Evolutionary conservation across 108 stramenopile genomes (phyloP).

Genomic region (Mediolabrus comicus): DNA sequence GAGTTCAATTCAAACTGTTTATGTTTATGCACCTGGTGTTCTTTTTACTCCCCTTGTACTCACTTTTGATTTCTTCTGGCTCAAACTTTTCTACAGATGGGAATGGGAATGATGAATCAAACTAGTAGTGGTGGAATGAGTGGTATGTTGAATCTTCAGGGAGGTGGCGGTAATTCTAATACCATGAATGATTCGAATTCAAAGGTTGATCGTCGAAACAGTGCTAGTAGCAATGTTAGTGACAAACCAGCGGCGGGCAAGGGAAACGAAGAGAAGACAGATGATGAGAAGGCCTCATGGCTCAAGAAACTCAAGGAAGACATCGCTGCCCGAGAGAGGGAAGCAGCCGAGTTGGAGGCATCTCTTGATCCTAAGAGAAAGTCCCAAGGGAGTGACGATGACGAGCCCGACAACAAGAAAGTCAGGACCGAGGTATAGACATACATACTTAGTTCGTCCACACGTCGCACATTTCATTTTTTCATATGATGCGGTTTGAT

Average conservation of each 20-base stretch:
- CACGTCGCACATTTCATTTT: not conserved
- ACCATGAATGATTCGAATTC: not conserved
- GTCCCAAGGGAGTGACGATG: slow-evolving; percentile 8
- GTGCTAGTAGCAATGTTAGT: not conserved
- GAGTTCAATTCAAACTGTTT: slow-evolving; percentile 1
- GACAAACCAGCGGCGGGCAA: slow-evolving; percentile 2
- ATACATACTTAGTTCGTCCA: not conserved
- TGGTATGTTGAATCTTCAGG: slow-evolving; percentile 18
- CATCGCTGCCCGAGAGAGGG: slow-evolving; percentile 30
- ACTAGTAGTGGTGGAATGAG: not conserved
- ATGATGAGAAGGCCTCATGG: slow-evolving; percentile 29
- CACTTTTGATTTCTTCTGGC: not conserved
- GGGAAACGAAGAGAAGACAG: slow-evolving; percentile 3
- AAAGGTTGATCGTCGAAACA: not conserved
- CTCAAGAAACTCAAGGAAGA: slow-evolving; percentile 47
- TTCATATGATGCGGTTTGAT: no score
- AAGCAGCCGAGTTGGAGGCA: slow-evolving; percentile 33
- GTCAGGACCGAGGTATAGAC: not conserved
- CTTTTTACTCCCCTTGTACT: not conserved
- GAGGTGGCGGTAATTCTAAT: not conserved
- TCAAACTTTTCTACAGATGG: not conserved
- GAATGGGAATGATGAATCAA: slow-evolving; percentile 16
- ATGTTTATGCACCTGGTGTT: not conserved
- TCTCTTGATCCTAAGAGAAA: slow-evolving; percentile 36
- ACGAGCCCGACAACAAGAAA: not conserved